phyloP scores from a whole-genome alignment of 805 yeast species.

The Peterozyma xylosa region DNA sequence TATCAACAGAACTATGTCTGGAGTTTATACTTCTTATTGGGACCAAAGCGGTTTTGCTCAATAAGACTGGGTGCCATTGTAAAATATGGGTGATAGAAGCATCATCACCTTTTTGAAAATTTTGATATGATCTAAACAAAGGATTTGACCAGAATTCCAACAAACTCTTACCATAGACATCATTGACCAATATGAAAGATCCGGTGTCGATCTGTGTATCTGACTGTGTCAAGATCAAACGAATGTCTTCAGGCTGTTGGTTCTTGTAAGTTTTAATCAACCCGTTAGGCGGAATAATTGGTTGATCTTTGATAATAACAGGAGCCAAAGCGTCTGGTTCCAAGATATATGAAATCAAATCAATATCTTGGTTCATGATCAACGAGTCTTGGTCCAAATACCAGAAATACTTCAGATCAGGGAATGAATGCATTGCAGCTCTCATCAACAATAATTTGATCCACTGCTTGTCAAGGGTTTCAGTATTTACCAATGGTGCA shows the following conservation, averaged over 20 bases:
- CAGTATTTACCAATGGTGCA: conserved; percentile 46
- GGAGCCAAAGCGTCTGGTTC: conserved; percentile 54
- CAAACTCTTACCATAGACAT: conserved; percentile 54
- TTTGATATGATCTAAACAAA: conserved; percentile 57
- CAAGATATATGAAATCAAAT: conserved; percentile 53
- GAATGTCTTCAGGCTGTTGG: conserved; percentile 44
- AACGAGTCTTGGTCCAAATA: conserved; percentile 73
- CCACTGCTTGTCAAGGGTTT: conserved; percentile 48
- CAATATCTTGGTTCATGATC: conserved; percentile 63
- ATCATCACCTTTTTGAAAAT: conserved; percentile 51
- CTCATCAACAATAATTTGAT: conserved; percentile 55
- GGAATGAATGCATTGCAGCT: conserved; percentile 92
- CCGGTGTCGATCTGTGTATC: conserved; percentile 54
- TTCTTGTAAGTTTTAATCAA: conserved; percentile 62
- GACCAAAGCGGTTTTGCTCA: conserved; percentile 67
- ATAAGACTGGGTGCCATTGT: conserved; percentile 89
- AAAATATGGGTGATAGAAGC: conserved; percentile 78
- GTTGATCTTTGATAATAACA: conserved; percentile 59
- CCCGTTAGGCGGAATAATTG: conserved; percentile 65
- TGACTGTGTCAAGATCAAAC: conserved; percentile 65
- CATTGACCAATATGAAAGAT: conserved; percentile 67
- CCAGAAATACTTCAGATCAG: conserved; percentile 88
- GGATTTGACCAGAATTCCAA: conserved; percentile 79
- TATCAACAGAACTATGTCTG: conserved; percentile 28
- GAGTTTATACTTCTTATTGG: conserved; percentile 54